Percentiles rank a stretch among this genome's conserved stretches.
phyloP scores from a whole-genome alignment of 2,329 filamentous ascomycete species.

The Xylaria sp. region DNA sequence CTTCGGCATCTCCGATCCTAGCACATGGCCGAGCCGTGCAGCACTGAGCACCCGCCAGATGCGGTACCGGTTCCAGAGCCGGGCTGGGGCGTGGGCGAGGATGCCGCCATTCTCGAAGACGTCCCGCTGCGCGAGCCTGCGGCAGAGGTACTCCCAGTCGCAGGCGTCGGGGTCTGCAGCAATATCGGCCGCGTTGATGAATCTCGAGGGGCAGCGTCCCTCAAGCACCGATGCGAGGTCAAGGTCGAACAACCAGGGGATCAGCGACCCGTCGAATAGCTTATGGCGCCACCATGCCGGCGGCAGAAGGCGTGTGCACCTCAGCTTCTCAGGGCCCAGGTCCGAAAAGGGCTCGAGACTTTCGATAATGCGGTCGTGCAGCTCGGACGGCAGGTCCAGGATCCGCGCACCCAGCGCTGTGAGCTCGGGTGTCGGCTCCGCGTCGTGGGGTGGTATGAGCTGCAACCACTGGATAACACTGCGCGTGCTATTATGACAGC shows the following conservation, averaged over 20 bases:
- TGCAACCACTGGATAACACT: constrained; percentile 5
- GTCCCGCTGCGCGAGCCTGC: constrained; percentile 21
- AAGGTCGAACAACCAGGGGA: constrained; percentile 31
- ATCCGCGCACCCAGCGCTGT: neutral
- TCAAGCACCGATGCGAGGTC: neutral
- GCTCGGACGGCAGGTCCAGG: constrained; percentile 13
- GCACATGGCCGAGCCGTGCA: constrained; percentile 16
- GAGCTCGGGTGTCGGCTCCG: neutral
- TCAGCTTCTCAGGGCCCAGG: neutral
- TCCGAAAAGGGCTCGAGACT: constrained; percentile 22
- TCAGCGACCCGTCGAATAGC: constrained; percentile 18
- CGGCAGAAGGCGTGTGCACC: constrained; percentile 20
- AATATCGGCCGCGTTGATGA: neutral
- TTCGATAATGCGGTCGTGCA: constrained; percentile 6
- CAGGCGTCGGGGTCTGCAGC: constrained; percentile 9
- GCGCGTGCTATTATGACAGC: neutral
- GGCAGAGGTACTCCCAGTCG: constrained; percentile 32
- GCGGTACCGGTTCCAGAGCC: constrained; percentile 27
- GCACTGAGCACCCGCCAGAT: constrained; percentile 29
- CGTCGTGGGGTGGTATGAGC: constrained; percentile 6
- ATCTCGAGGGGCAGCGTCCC: neutral
- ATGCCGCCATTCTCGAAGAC: constrained; percentile 12
- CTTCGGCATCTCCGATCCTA: too few species aligned
- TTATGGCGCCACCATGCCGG: constrained; percentile 20
- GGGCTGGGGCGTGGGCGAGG: neutral